A percentile compares a stretch with the other conserved stretches of the same genome.
phyloP scores from a whole-genome alignment of 345 rosid genomes.

The Acer saccharum region DNA sequence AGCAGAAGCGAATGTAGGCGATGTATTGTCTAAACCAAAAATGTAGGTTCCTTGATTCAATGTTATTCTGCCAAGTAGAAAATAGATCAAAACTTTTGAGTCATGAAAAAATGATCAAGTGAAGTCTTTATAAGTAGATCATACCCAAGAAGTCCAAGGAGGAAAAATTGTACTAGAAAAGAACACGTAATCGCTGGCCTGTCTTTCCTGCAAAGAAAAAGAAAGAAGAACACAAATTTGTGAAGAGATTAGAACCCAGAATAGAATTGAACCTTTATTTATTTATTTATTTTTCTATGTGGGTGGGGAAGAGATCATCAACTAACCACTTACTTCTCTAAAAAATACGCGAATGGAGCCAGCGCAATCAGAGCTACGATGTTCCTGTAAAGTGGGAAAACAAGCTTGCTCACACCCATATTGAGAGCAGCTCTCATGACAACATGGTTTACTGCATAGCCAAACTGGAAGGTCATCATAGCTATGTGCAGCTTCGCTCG shows the following conservation, averaged over 20 bases:
- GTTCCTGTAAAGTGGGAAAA: conserved; percentile 70
- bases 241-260: neutral
- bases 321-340: conserved; percentile 50
- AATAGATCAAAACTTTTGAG: neutral
- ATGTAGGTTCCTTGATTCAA: conserved; percentile 67
- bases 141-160: conserved; percentile 70
- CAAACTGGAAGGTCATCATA: conserved; percentile 61
- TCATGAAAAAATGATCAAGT: neutral
- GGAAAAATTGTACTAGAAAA: conserved; percentile 57
- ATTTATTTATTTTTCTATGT: no score
- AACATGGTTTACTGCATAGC: conserved; percentile 69
- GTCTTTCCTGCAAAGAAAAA: conserved; percentile 43
- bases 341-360: conserved; percentile 61
- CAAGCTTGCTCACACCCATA: conserved; percentile 74
- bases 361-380: conserved; percentile 58
- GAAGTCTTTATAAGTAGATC: neutral
- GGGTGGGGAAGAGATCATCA: neutral
- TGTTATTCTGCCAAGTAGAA: conserved; percentile 42
- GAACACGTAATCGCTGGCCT: conserved; percentile 44
- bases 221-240: neutral
- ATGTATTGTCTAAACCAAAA: conserved; percentile 62
- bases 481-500: conserved; percentile 61
- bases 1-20: conserved; percentile 73
- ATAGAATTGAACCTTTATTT: neutral
- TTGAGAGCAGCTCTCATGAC: conserved; percentile 65